phyloP scores from a whole-genome alignment of 306 rosid species.

The Quercus agrifolia region DNA sequence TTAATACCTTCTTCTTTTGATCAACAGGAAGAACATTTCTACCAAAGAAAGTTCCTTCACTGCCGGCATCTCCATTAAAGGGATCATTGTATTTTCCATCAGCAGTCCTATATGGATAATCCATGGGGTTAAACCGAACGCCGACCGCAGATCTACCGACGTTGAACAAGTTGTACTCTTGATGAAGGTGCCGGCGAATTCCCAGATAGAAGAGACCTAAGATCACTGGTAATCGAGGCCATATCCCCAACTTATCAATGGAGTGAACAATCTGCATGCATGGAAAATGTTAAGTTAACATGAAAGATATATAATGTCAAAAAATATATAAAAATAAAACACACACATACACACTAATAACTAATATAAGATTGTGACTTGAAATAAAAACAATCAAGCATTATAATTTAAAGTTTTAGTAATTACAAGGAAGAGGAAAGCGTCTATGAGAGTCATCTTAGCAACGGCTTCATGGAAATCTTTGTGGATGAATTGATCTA shows the following conservation, averaged over 20 bases:
- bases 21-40: slow-evolving; percentile 48
- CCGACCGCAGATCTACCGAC: slow-evolving; percentile 50
- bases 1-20: slow-evolving; percentile 40
- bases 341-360: background rate
- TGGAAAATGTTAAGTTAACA: too few relatives aligned
- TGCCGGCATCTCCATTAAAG: slow-evolving; percentile 48
- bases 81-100: slow-evolving; percentile 57
- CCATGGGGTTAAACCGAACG: slow-evolving; percentile 42
- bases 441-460: slow-evolving; percentile 40
- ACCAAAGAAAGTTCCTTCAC: slow-evolving; percentile 54
- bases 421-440: slow-evolving; percentile 38
- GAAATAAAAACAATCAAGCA: background rate
- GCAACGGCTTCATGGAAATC: slow-evolving; percentile 44
- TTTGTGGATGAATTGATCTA: slow-evolving; percentile 23
- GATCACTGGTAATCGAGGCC: slow-evolving; percentile 53
- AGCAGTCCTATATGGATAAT: slow-evolving; percentile 45
- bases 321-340: background rate
- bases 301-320: background rate
- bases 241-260: slow-evolving; percentile 50
- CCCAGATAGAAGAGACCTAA: slow-evolving; percentile 39
- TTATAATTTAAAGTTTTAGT: background rate
- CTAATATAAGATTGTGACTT: too few relatives aligned
- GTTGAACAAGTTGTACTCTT: slow-evolving; percentile 51
- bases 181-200: slow-evolving; percentile 43
- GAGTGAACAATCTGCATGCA: slow-evolving; percentile 45